Conservation (phyloP, 2,329 filamentous ascomycete species). For the Stylonectria norvegica region DNA sequence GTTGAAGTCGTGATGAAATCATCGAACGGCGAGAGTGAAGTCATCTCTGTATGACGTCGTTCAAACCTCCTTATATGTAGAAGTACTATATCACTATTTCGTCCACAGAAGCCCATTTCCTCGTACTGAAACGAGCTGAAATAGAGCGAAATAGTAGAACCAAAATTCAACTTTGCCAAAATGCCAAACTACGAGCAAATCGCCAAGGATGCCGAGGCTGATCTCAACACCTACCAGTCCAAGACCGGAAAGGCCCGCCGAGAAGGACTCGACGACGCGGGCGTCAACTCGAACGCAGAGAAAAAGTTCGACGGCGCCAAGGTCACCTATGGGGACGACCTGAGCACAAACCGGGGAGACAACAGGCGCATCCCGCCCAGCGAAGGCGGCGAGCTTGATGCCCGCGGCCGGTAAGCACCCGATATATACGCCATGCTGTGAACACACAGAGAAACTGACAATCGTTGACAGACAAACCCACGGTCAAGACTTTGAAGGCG, state of each 20-base stretch:
- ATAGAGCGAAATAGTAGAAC: neutral
- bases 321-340: slow-evolving; percentile 38
- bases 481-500: slow-evolving; percentile 43
- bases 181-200: slow-evolving; percentile 41
- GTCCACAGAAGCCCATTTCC: neutral
- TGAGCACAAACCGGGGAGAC: slow-evolving; percentile 45
- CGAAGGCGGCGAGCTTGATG: slow-evolving; percentile 44
- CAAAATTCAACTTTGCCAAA: neutral
- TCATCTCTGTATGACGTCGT: slow-evolving; percentile 26
- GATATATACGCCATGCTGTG: too few species aligned
- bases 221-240: slow-evolving; percentile 46
- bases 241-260: slow-evolving; percentile 44
- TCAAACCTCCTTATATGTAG: slow-evolving; percentile 5
- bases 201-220: slow-evolving; percentile 43
- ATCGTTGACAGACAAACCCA: slow-evolving; percentile 38
- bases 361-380: slow-evolving; percentile 44
- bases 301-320: slow-evolving; percentile 37
- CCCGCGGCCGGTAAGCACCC: slow-evolving; percentile 44
- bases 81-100: too few species aligned
- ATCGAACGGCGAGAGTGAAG: slow-evolving; percentile 22
- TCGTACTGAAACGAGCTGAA: neutral
- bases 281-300: slow-evolving; percentile 40
- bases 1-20: slow-evolving; percentile 26
- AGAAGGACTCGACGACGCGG: slow-evolving; percentile 39
- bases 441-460: neutral